Conservation (phyloP, 805 yeast species). For the Metschnikowia lunata region DNA sequence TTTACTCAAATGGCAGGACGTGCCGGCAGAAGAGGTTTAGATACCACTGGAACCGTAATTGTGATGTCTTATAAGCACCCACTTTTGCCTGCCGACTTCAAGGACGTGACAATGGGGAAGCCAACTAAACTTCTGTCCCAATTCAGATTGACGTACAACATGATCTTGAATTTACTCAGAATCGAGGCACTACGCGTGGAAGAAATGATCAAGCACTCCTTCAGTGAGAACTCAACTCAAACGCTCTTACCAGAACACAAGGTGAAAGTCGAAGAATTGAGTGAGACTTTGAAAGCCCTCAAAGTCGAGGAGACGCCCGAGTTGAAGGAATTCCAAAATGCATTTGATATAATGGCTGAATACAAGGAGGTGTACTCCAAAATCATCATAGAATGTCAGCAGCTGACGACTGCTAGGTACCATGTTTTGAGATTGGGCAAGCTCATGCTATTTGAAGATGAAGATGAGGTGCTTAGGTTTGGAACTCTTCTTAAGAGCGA, state of each 20-base stretch:
- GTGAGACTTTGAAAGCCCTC: slow-evolving; percentile 40
- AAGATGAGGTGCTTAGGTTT: slow-evolving; percentile 33
- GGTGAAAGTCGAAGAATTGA: slow-evolving; percentile 52
- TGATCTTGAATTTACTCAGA: slow-evolving; percentile 87
- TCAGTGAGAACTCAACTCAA: slow-evolving; percentile 86
- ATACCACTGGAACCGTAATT: slow-evolving; percentile 89
- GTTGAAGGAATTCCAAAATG: slow-evolving; percentile 39
- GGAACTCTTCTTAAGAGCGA: slow-evolving; percentile 54
- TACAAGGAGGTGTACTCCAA: slow-evolving; percentile 43
- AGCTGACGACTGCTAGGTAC: slow-evolving; percentile 44
- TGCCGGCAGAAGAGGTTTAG: slow-evolving; percentile 97
- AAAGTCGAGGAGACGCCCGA: slow-evolving; percentile 35
- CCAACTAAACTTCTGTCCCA: slow-evolving; percentile 90
- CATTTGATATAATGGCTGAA: slow-evolving; percentile 42
- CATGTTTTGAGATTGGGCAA: slow-evolving; percentile 49
- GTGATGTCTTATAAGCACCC: slow-evolving; percentile 80
- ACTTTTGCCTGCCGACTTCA: slow-evolving; percentile 52
- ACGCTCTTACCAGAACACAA: slow-evolving; percentile 83
- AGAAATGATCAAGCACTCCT: slow-evolving; percentile 95
- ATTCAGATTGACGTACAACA: slow-evolving; percentile 89
- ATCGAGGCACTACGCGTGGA: slow-evolving; percentile 96
- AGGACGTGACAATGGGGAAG: slow-evolving; percentile 78
- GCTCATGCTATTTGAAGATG: slow-evolving; percentile 54
- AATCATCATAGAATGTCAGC: slow-evolving; percentile 46
- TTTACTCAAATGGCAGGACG: slow-evolving; percentile 99